Conservation (phyloP, 1,284 basidiomycete species). For the Farysia itapuensis region DNA sequence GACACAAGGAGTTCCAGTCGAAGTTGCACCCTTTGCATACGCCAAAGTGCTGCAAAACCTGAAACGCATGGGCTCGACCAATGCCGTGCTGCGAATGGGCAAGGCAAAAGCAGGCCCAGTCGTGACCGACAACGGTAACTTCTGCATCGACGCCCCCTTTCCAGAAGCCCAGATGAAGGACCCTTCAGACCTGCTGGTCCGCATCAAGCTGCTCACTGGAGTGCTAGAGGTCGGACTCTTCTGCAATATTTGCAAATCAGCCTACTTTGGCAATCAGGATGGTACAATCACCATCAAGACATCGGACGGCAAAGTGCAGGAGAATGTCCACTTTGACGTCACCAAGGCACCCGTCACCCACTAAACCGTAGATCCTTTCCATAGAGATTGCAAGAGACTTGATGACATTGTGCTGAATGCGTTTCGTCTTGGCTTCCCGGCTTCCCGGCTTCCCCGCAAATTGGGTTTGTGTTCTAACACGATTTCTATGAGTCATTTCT, state of each 20-base stretch:
- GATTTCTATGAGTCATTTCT: too few relatives aligned
- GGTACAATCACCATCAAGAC: conserved; percentile 49
- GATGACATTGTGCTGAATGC: too few relatives aligned
- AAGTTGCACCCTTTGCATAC: conserved; percentile 95
- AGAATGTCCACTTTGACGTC: conserved; percentile 33
- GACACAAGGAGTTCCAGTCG: conserved; percentile 85
- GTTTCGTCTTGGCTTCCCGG: too few relatives aligned
- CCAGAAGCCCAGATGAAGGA: conserved; percentile 47
- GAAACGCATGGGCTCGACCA: conserved; percentile 44
- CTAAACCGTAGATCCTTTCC: too few relatives aligned
- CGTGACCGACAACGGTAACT: conserved; percentile 77
- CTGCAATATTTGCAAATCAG: conserved; percentile 84
- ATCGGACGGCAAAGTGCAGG: conserved; percentile 42
- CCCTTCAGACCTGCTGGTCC: conserved; percentile 39
- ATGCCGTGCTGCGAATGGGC: conserved; percentile 51
- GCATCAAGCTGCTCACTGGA: conserved; percentile 68
- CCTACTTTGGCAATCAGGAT: conserved; percentile 84
- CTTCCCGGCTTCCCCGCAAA: too few relatives aligned
- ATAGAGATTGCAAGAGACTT: too few relatives aligned
- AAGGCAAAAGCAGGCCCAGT: conserved; percentile 81
- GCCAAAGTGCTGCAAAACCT: conserved; percentile 66
- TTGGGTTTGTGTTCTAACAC: too few relatives aligned
- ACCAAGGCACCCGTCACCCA: conserved; percentile 10
- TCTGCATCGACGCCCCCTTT: conserved; percentile 57
- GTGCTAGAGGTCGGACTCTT: conserved; percentile 97